Base-by-base conservation (phyloP, 176 grass and related monocot genomes). In the Areca catechu region DNA sequence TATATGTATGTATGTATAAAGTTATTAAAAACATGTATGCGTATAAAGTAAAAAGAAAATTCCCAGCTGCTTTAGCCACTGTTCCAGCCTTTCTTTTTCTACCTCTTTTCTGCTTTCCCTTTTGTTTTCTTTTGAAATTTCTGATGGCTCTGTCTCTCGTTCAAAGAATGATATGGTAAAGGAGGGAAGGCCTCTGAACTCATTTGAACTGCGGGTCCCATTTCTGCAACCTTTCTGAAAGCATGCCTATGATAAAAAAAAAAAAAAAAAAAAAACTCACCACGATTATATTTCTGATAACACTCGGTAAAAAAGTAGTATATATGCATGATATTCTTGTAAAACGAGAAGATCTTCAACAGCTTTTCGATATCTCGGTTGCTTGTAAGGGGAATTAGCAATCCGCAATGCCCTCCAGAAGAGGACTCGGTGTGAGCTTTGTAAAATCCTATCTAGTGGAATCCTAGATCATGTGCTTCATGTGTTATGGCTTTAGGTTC, bases 101-200 rank as follows among this genome's bases (percentile, higher is more conserved):
- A 19, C 17, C 21, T 55, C 21, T 55, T 12, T 55, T 55, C 21
- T 22, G 53, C 53, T 55, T 22, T 55, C 19, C 19, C 21, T 22
- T 55, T 60, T 34, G 22, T 27, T 59, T 60, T n/a, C 7, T 34
- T 28, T 34, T 60, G 57, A n/a, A 29, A 18, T 60, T 30, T 60
- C 57, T 60, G 57, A 60, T 60, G 57, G 57, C 57, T 28, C 4
- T 60, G 57, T 60, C 57, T 23, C 7, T 17, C 27, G 7, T 60
- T 60, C 5, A 60, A 60, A 60, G 57, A 60, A 60, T 60, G 57
- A 60, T 60, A 17, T 60, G 57, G 16, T n/a, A 60, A 60, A 37
- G 57, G 24, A 60, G 57, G 16, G 57, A 28, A 60, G 57, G 15
- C 57, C 25, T 60, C 57, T 60, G 25, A 29, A n/a, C 57, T 60